Evolutionary conservation across 371 early-diverging fungal species (phyloP).

Genomic region (Globomyces sp.): DNA sequence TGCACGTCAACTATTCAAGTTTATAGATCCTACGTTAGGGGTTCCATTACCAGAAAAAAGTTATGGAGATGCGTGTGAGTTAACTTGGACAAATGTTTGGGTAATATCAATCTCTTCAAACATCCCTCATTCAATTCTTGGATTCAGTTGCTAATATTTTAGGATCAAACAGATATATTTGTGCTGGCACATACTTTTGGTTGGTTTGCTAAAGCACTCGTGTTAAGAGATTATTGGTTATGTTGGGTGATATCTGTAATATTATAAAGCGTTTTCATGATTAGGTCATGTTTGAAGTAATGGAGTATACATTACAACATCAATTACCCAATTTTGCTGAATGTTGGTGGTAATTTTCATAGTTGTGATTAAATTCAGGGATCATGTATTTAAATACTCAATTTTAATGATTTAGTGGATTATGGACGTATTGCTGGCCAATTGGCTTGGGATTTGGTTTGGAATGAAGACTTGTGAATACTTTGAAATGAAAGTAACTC

Average conservation of each 20-base stretch:
- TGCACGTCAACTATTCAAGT: constrained; percentile 73
- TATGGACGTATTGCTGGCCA: constrained; percentile 90
- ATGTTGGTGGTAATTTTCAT: constrained; percentile 91
- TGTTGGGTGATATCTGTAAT: constrained; percentile 86
- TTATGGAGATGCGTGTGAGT: constrained; percentile 85
- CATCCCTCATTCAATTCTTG: too few species aligned
- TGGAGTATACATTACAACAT: constrained; percentile 93
- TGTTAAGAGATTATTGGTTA: constrained; percentile 89
- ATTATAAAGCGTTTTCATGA: too few species aligned
- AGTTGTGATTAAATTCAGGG: too few species aligned
- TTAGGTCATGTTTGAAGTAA: constrained; percentile 81
- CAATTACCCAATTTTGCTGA: constrained; percentile 97
- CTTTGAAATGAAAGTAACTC: constrained; percentile 77
- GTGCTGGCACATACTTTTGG: constrained; percentile 91
- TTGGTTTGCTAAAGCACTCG: constrained; percentile 93
- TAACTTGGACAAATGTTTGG: constrained; percentile 52
- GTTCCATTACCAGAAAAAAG: constrained; percentile 82
- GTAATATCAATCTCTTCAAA: too few species aligned
- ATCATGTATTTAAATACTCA: too few species aligned
- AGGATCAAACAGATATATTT: constrained; percentile 88
- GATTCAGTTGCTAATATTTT: constrained; percentile 48
- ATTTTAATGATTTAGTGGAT: constrained; percentile 76
- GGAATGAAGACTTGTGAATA: constrained; percentile 97
- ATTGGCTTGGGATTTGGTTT: constrained; percentile 89
- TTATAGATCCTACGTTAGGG: constrained; percentile 80